These are phyloP conservation scores for Symbiotaphrina buchneri DNA, from an alignment of 495 filamentous ascomycete genomes.

Conservation along the genomic window DNA sequence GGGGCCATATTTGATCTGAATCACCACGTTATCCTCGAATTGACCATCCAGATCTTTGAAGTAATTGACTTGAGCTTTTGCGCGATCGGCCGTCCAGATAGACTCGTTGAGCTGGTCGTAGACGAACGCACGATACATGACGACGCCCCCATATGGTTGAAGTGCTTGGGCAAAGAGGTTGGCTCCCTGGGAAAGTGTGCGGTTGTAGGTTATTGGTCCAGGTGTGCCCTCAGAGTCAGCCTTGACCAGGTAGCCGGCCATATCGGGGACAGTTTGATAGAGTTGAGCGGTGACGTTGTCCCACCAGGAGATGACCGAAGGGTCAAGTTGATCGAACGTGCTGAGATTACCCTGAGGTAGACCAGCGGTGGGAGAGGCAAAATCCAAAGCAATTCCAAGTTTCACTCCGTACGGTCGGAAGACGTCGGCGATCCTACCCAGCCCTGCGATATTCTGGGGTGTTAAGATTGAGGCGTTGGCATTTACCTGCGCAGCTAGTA, in stretches of 20 bases:
- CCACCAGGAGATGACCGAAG: too few species aligned
- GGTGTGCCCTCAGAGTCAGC: conserved; percentile 56
- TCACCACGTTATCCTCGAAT: conserved; percentile 46
- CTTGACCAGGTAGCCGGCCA: conserved; percentile 49
- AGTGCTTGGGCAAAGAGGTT: conserved; percentile 44
- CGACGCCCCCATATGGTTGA: conserved; percentile 36
- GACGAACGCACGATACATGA: conserved; percentile 56
- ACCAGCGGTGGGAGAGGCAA: too few species aligned
- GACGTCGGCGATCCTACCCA: too few species aligned
- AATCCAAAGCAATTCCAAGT: too few species aligned
- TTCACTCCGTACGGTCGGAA: too few species aligned
- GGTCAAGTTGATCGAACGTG: too few species aligned
- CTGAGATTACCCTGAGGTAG: too few species aligned
- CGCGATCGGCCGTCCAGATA: conserved; percentile 42
- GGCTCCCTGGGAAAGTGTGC: conserved; percentile 44
- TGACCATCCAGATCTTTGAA: conserved; percentile 40
- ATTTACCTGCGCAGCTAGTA: too few species aligned
- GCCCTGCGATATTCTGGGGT: too few species aligned
- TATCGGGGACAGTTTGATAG: conserved; percentile 41
- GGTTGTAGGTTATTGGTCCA: conserved; percentile 43
- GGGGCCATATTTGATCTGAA: conserved; percentile 54
- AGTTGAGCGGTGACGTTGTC: too few species aligned
- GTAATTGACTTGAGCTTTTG: conserved; percentile 43
- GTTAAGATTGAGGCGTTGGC: too few species aligned
- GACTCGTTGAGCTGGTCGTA: conserved; percentile 37